Evolutionary conservation across 169 alveolate species (phyloP), one percentile per base, ranked within the genome.

Genomic region (Eimeria maxima): DNA sequence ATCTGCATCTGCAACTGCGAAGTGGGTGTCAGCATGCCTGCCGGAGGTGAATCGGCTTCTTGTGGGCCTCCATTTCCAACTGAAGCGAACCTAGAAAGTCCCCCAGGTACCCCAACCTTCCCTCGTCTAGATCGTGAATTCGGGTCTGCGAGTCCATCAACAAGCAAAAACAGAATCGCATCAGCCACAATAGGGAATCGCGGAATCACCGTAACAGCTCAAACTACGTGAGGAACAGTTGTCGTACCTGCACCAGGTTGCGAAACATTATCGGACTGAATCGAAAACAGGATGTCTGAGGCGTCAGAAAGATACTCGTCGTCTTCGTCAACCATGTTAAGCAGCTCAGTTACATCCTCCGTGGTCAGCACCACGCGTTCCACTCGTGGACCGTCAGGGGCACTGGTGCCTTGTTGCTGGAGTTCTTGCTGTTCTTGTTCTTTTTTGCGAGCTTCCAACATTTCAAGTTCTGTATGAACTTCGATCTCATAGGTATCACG

Each of bases 401-500:
- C 38, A 13, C 69, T 24, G 33, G 33, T 27, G 73, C 78, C 38
- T 50, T 65, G 78, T 84, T 87, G 94, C 94, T 42, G 94, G 69
- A 6, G 81, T 69, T 24, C 67, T 74, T 53, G 76, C 81, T 57
- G 95, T 69, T 47, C 81, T 88, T 53, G 71, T 73, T 33, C 90
- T 20, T 55, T 76, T 47, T 74, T 90, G 78, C 95, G 86, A 57
- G 80, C 86, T 14, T 33, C 63, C 44, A 38, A 74, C 95, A 90
- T 90, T 33, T 90, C 95, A 13, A 53, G 81, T 45, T 71, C 80
- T 44, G 95, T 90, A 50, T 90, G 95, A 29, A 90, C 95, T 74
- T 90, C 95, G 67, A 90, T 50, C 44, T 90, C 90, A 60, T 90
- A 90, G 18, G 86, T 90, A 88, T 90, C 95, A 22, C 95, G 95